Percentiles rank a stretch among this genome's conserved stretches.
phyloP scores from a whole-genome alignment of 2,329 filamentous ascomycete genomes.

The Ophiocordyceps camponoti-rufipedis region DNA sequence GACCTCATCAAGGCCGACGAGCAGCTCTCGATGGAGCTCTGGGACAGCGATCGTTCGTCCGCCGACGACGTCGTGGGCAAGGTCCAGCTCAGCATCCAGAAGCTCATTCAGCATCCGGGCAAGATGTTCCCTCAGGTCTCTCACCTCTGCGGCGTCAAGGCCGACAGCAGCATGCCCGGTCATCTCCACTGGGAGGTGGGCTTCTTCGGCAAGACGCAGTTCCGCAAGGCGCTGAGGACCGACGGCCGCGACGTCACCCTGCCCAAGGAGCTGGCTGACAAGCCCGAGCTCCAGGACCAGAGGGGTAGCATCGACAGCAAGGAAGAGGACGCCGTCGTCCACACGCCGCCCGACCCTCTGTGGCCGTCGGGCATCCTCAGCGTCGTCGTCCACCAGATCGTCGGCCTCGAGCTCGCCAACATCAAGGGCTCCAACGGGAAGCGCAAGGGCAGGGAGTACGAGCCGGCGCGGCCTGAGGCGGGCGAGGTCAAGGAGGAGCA shows the following conservation, averaged over 20 bases:
- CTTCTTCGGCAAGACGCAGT: conserved; percentile 53
- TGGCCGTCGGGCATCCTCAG: conserved; percentile 87
- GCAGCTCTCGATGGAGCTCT: conserved; percentile 49
- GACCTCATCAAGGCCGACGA: conserved; percentile 58
- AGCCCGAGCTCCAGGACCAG: conserved; percentile 70
- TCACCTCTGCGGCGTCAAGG: conserved; percentile 44
- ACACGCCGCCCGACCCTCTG: conserved; percentile 86
- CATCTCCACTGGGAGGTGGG: conserved; percentile 52
- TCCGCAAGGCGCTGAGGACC: conserved; percentile 39
- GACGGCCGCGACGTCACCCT: conserved; percentile 53
- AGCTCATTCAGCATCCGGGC: conserved; percentile 45
- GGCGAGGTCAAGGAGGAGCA: conserved; percentile 45
- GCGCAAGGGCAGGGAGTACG: conserved; percentile 33
- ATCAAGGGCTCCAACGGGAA: conserved; percentile 65
- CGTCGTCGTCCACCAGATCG: conserved; percentile 81
- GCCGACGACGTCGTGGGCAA: conserved; percentile 60
- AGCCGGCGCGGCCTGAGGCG: conserved; percentile 48
- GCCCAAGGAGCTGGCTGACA: conserved; percentile 53
- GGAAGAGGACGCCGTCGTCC: conserved; percentile 68
- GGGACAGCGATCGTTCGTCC: conserved; percentile 56
- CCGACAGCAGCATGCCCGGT: conserved; percentile 50
- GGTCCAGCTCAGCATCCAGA: conserved; percentile 49
- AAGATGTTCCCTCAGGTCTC: conserved; percentile 45
- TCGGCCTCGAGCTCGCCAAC: conserved; percentile 83
- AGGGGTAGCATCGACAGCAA: conserved; percentile 50